Conservation (phyloP, 306 rosid genomes). For the Quercus aquifolioides region DNA sequence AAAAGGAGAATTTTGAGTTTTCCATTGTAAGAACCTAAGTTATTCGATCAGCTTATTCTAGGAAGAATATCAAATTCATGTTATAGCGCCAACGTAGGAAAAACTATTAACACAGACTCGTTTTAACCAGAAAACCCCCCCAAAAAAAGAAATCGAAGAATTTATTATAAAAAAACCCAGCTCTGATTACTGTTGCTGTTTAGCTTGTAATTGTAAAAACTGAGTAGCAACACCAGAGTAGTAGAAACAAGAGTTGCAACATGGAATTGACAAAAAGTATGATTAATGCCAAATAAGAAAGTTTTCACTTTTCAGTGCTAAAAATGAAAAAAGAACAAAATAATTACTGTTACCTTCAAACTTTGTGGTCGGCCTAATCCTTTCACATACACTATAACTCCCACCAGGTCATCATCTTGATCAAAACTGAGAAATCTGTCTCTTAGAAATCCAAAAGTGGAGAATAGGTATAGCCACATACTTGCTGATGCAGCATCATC, state of each 20-base stretch:
- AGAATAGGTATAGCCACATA: conserved; percentile 55
- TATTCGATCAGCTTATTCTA: neutral
- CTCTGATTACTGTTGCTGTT: neutral
- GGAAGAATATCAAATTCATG: neutral
- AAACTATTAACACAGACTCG: neutral
- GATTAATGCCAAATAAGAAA: neutral
- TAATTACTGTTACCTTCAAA: neutral
- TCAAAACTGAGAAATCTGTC: neutral
- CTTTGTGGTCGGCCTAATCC: neutral
- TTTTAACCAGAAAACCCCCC: neutral
- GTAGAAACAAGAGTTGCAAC: neutral
- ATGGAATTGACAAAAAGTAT: neutral
- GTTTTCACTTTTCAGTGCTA: neutral
- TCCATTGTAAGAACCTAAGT: no score
- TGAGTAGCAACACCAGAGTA: neutral
- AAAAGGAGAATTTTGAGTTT: neutral
- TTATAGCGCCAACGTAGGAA: neutral
- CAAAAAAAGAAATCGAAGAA: neutral
- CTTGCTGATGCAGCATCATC: conserved; percentile 89
- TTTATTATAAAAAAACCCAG: neutral
- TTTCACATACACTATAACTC: neutral
- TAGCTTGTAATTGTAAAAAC: neutral
- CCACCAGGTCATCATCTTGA: conserved; percentile 12
- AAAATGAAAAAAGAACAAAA: neutral
- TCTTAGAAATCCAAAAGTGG: neutral